phyloP scores from a whole-genome alignment of 768 basidiomycete species.

The Boletus coccyginus region DNA sequence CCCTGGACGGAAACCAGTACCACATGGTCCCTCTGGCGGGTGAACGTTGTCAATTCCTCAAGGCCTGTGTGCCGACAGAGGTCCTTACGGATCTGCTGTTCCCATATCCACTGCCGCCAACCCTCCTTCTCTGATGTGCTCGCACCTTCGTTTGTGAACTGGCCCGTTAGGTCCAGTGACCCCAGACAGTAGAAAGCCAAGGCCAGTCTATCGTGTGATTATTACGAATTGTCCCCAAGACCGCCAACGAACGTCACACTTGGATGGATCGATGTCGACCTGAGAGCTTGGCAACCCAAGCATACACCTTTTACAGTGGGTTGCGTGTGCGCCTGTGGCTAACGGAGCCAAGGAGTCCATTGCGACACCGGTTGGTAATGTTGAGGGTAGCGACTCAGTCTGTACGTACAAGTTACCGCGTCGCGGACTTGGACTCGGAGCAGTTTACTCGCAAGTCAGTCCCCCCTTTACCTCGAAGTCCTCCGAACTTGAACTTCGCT shows the following conservation, averaged over 20 bases:
- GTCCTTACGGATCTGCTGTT: constrained; percentile 63
- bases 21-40: constrained; percentile 50
- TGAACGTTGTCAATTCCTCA: background rate
- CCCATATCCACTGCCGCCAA: constrained; percentile 90
- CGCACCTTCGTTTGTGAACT: constrained; percentile 39
- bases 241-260: constrained; percentile 42
- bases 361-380: background rate
- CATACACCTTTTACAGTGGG: constrained; percentile 67
- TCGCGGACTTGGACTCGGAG: no score
- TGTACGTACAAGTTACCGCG: no score
- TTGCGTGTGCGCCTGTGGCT: constrained; percentile 52
- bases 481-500: no score
- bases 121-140: constrained; percentile 49
- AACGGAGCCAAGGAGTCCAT: constrained; percentile 30
- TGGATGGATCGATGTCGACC: constrained; percentile 67
- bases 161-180: constrained; percentile 71
- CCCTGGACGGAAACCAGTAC: constrained; percentile 73
- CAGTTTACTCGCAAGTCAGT: no score
- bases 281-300: constrained; percentile 68
- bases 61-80: constrained; percentile 1
- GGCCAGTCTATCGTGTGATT: constrained; percentile 56
- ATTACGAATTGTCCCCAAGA: constrained; percentile 12
- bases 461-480: no score
- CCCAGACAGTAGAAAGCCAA: constrained; percentile 89
- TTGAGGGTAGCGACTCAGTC: background rate